Percentiles rank a stretch among this genome's conserved stretches.
Conservation (phyloP, 2,329 filamentous ascomycete species). For the Claviceps monticola region DNA sequence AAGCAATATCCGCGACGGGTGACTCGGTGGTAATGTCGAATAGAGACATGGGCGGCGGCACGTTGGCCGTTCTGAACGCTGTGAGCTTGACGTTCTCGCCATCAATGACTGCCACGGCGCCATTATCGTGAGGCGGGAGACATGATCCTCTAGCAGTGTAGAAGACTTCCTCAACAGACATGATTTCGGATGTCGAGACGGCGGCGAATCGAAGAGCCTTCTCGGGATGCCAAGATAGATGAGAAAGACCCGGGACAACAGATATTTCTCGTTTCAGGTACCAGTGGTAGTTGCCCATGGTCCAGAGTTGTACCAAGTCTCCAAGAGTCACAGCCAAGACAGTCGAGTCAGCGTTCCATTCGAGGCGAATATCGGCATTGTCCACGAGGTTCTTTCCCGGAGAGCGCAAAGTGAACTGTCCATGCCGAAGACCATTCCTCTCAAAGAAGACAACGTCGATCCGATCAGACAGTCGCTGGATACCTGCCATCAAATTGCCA, state of each 20-base stretch:
- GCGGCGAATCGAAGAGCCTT: slow-evolving; percentile 57
- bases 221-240: slow-evolving; percentile 71
- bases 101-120: slow-evolving; percentile 72
- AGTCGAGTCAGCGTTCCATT: slow-evolving; percentile 87
- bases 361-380: slow-evolving; percentile 48
- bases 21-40: slow-evolving; percentile 53
- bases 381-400: slow-evolving; percentile 41
- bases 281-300: slow-evolving; percentile 94
- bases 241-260: slow-evolving; percentile 19
- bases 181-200: slow-evolving; percentile 34
- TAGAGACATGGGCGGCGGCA: slow-evolving; percentile 86
- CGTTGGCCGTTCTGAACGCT: slow-evolving; percentile 66
- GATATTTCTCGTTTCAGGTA: slow-evolving; percentile 86
- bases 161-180: slow-evolving; percentile 54
- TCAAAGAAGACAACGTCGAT: slow-evolving; percentile 90
- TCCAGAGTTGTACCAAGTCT: slow-evolving; percentile 82
- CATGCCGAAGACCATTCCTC: slow-evolving; percentile 91
- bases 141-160: slow-evolving; percentile 55
- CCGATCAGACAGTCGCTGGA: slow-evolving; percentile 57
- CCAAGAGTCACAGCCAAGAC: slow-evolving; percentile 70
- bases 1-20: slow-evolving; percentile 59
- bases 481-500: slow-evolving; percentile 79
- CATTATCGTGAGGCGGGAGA: slow-evolving; percentile 59
- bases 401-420: slow-evolving; percentile 70
- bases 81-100: slow-evolving; percentile 70